Base-by-base conservation (phyloP, 768 basidiomycete genomes). In the Porpolomopsis calyptriformis region DNA sequence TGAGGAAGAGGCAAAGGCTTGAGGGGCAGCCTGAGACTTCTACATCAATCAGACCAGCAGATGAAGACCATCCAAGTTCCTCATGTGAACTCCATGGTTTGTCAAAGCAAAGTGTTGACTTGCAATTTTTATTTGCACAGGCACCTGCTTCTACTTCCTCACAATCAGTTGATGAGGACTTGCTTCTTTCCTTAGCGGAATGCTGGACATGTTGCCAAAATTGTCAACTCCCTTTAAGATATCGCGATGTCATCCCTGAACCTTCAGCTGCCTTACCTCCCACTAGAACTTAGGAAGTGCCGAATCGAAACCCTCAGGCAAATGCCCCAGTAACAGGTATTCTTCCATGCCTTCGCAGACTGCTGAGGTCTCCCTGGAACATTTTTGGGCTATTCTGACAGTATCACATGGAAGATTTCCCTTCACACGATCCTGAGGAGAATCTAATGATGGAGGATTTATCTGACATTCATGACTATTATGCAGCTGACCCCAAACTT, bases 321-420 rank as follows among this genome's bases (percentile, higher is more conserved):
- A 39, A 39, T 23, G 11, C 41, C 26, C 41, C 41, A 43, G 22
- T 31, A 14, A 12, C 41, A 4, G 24, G 14, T n/a, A 16, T 31
- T 26, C 16, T 20, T 43, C 23, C 9, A 11, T 14, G 22, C 27
- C 20, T 43, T 25, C 41, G 26, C 22, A 43, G 26, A 24, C 22
- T 26, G 23, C 16, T 43, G 12, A 31, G 16, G 14, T 14, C 41
- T 16, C 41, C 16, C 16, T 10, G 14, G 16, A 44, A 44, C 22
- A 44, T 22, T n/a, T 44, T 44, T 34, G 43, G 43, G n/a, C 31
- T 44, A 35, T 35, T 20, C n/a, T 4, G 43, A 25, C 43, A 24
- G 31, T 44, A 44, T 19, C 10, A 18, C 12, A 23, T 19, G 26
- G 33, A 44, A 35, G 19, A 18, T 16, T n/a, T 20, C 18, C 27